Evolutionary conservation across 306 rosid species (phyloP).

Genomic region (Crotalaria pallida): DNA sequence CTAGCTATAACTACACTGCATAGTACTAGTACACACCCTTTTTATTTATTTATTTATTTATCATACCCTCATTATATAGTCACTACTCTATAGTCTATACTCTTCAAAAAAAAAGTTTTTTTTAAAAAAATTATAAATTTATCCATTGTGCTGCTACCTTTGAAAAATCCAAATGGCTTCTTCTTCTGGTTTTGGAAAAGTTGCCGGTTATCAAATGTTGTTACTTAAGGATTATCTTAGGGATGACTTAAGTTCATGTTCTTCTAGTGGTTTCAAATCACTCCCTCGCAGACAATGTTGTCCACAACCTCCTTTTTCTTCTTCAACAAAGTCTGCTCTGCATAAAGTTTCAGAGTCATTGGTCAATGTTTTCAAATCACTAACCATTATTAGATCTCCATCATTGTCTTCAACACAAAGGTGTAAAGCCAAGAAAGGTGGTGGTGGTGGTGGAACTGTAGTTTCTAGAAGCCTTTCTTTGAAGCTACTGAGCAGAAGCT

Average conservation of each 20-base stretch:
- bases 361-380: constrained; percentile 37
- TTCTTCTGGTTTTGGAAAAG: neutral
- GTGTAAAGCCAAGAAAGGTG: neutral
- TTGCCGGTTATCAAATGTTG: constrained; percentile 10
- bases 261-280: constrained; percentile 64
- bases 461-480: constrained; percentile 32
- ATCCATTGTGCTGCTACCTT: neutral
- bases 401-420: neutral
- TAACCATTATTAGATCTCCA: constrained; percentile 21
- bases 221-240: constrained; percentile 54
- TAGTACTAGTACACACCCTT: too few relatives aligned
- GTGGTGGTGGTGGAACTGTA: neutral
- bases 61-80: too few relatives aligned
- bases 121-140: too few relatives aligned
- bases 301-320: neutral
- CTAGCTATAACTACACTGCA: neutral
- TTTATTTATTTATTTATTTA: neutral
- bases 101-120: too few relatives aligned
- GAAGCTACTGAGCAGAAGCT: constrained; percentile 33
- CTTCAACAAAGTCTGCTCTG: constrained; percentile 28
- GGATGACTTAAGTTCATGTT: constrained; percentile 57
- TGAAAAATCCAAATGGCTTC: constrained; percentile 21
- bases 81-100: too few relatives aligned
- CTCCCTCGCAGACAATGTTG: constrained; percentile 59
- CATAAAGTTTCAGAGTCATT: constrained; percentile 43